A percentile compares a stretch with the other conserved stretches of the same genome.
These are phyloP conservation scores for Hanseniaspora singularis DNA, from an alignment of 805 yeast genomes.

Conservation along the genomic window DNA sequence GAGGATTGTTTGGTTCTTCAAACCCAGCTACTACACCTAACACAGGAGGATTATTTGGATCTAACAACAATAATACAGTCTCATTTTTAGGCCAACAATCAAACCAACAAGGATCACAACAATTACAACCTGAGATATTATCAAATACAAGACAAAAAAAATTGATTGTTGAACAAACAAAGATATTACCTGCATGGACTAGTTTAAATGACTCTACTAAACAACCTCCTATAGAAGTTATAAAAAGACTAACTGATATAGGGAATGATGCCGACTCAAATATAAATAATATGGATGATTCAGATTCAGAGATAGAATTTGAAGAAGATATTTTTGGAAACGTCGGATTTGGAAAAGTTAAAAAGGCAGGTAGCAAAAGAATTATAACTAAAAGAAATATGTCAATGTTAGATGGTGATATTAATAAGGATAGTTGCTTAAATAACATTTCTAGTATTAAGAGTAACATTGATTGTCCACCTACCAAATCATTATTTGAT, in stretches of 20 bases:
- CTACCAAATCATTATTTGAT: slow-evolving; percentile 32
- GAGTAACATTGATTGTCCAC: slow-evolving; percentile 37
- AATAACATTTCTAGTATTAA: slow-evolving; percentile 24
- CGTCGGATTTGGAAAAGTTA: slow-evolving; percentile 12
- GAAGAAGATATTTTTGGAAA: slow-evolving; percentile 15
- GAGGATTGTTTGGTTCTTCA: too few relatives aligned
- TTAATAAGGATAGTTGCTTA: slow-evolving; percentile 2
- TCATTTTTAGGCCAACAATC: not conserved
- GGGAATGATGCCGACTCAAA: slow-evolving; percentile 3
- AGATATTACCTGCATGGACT: slow-evolving; percentile 13
- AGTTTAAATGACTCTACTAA: slow-evolving; percentile 2
- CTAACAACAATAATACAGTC: slow-evolving; percentile 19
- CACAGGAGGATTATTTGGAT: slow-evolving; percentile 18
- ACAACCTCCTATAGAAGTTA: slow-evolving; percentile 11
- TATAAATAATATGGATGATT: not conserved
- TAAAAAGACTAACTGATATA: slow-evolving; percentile 8
- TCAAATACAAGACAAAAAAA: slow-evolving; percentile 5
- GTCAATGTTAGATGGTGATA: not conserved
- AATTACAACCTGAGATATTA: slow-evolving; percentile 1
- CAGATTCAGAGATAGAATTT: slow-evolving; percentile 13
- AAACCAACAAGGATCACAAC: not conserved
- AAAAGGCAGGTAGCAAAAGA: slow-evolving; percentile 9
- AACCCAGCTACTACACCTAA: too few relatives aligned
- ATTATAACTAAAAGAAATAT: slow-evolving; percentile 5
- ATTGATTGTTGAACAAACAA: slow-evolving; percentile 8